Evolutionary conservation across 2,329 filamentous ascomycete genomes (phyloP), one percentile per base, ranked within the genome.

Genomic region (Aspergillus proliferans): DNA sequence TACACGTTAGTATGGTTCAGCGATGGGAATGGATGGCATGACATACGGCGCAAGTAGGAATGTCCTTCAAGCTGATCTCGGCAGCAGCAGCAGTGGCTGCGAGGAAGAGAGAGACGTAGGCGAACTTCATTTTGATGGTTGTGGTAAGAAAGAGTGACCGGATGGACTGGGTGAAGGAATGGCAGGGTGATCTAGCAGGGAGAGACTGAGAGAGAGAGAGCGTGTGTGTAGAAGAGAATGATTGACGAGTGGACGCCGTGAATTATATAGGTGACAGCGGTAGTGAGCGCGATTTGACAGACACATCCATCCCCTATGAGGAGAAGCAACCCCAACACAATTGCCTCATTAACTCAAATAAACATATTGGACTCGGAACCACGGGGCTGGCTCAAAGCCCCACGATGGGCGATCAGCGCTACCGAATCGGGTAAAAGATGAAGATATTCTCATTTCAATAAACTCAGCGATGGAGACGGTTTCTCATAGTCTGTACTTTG

Each of bases 21-120:
- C 45, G 14, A 41, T 22, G 39, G 26, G 39, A 43, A 10, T 26
- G 15, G 43, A 21, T 36, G 28, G 26, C 28, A 33, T 18, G 34
- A 75, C 79, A 61, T 73, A 84, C 81, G 55, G 81, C 80, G 58
- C 77, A 85, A 8, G 54, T 51, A 14, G 79, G 82, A 44, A 80
- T 73, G 36, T 58, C 61, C 26, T 60, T 56, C 49, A 75, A 40
- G 18, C 18, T 18, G 60, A 36, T 60, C 19, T 21, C 58, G 62
- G 81, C 79, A 36, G 77, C 77, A 45, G 59, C 54, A n/a, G 62
- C 69, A 24, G 72, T 64, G 52, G 75, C 75, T 58, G 78, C 73
- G 43, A 82, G 67, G 57, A 79, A 74, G 58, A 82, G 66, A 52
- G 74, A 64, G 55, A 79, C 65, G 58, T 77, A 58, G 50, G 76